phyloP scores from a whole-genome alignment of 2,329 filamentous ascomycete species.

The Calonectria pauciramosa region DNA sequence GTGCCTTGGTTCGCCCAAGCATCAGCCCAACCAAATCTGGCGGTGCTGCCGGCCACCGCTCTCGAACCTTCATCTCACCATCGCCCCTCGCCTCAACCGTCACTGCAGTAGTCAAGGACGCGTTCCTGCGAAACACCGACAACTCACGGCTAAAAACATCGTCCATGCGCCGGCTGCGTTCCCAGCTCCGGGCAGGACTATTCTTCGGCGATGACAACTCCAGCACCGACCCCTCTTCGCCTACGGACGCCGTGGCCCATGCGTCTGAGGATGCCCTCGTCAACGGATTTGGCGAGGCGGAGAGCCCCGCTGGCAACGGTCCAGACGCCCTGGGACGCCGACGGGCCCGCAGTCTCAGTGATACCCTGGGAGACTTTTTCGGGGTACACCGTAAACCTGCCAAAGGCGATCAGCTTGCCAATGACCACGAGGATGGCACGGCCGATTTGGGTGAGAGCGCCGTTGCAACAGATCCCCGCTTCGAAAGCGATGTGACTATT shows the following conservation, averaged over 20 bases:
- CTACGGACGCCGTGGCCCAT: slow-evolving; percentile 27
- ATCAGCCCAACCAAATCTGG: slow-evolving; percentile 47
- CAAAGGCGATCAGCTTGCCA: slow-evolving; percentile 38
- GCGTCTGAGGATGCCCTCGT: slow-evolving; percentile 46
- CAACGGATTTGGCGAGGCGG: slow-evolving; percentile 35
- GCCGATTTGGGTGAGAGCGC: slow-evolving; percentile 2
- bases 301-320: slow-evolving; percentile 26
- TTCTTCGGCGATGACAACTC: slow-evolving; percentile 63
- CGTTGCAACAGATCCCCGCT: slow-evolving; percentile 12
- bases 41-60: slow-evolving; percentile 44
- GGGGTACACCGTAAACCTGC: slow-evolving; percentile 51
- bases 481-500: slow-evolving; percentile 15
- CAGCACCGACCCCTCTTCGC: slow-evolving; percentile 44
- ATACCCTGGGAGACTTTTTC: slow-evolving; percentile 58
- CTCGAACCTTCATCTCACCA: slow-evolving; percentile 68
- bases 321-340: slow-evolving; percentile 41
- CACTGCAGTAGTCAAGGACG: slow-evolving; percentile 70
- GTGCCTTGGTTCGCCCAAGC: slow-evolving; percentile 45
- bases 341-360: slow-evolving; percentile 57
- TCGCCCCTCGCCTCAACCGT: slow-evolving; percentile 73
- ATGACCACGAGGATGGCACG: slow-evolving; percentile 40
- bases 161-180: slow-evolving; percentile 62
- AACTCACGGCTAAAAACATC: slow-evolving; percentile 56
- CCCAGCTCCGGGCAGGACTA: slow-evolving; percentile 66
- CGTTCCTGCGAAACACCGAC: slow-evolving; percentile 62